Evolutionary conservation across 1,139 yeast genomes (phyloP), one percentile per base, ranked within the genome.

Genomic region (Candida sojae): DNA sequence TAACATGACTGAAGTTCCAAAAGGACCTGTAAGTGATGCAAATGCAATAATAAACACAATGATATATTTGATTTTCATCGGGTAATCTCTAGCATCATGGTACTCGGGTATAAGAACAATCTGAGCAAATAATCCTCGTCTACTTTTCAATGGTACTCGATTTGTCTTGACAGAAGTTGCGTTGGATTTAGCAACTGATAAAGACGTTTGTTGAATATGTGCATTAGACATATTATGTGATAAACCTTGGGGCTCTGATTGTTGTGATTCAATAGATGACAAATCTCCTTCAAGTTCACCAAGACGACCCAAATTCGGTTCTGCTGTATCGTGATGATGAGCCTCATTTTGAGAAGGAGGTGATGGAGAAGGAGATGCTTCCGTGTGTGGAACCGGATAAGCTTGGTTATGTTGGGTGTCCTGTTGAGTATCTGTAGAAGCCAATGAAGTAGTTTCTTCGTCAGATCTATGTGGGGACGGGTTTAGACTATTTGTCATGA

Each of bases 1-100:
- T 46, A 88, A 77, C 63, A 89, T 75, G 50, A 90, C 87, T 1
- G 93, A 84, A 1, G 96, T 86, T n/a, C 96, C 96, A 92, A 90
- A 86, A 8, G 97, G 96, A 0, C 96, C 96, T 45, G 88, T 78
- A 62, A 86, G 71, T 2, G 92, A 88, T 5, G 93, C 91, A 51
- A 80, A 71, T 0, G 95, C 92, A 38, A 88, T 81, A 29, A 87
- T 70, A 32, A 79, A 67, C 1, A 88, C 87, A 46, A 89, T 74
- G n/a, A 75, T 48, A 48, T 67, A 60, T 59, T 89, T 87, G 50
- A 75, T 61, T 1, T 53, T 45, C 1, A 54, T 48, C 2, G 89
- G 83, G 57, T 86, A 83, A 28, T 80, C 80, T 48, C 90, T 68
- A 0, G 96, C 86, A 59, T 89, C 91, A 45, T 78, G 77, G 57